phyloP scores from a whole-genome alignment of 495 filamentous ascomycete species.

The Neurospora sp. region DNA sequence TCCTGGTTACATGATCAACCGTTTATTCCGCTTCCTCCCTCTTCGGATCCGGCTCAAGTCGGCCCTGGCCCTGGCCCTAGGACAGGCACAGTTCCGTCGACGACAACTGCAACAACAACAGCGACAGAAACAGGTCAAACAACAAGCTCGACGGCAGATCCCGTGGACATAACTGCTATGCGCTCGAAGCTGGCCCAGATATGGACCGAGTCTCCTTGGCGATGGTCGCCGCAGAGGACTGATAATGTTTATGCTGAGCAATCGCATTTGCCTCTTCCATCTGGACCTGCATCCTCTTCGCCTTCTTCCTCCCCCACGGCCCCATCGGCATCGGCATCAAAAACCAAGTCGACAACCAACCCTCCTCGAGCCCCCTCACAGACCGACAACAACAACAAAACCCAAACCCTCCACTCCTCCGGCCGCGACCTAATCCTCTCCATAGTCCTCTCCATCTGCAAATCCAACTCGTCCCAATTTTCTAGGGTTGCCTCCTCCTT shows the following conservation, averaged over 20 bases:
- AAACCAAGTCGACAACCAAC: not conserved
- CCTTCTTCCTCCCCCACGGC: not conserved
- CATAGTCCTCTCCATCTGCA: constrained; percentile 44
- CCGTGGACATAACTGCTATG: constrained; percentile 23
- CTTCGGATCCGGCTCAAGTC: not conserved
- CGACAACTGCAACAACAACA: not conserved
- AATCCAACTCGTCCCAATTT: constrained; percentile 28
- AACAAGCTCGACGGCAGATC: constrained; percentile 16
- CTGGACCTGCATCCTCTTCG: not conserved
- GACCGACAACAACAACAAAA: not conserved
- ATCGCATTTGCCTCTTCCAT: constrained; percentile 38
- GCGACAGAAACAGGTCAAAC: not conserved
- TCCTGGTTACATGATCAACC: constrained; percentile 24
- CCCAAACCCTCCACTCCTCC: constrained; percentile 30
- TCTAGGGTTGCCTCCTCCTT: constrained; percentile 47
- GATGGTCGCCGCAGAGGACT: constrained; percentile 40
- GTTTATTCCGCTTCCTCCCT: not conserved
- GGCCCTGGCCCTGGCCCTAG: too few relatives aligned
- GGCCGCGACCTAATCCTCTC: constrained; percentile 49
- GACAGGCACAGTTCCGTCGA: not conserved
- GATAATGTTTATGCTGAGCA: constrained; percentile 46
- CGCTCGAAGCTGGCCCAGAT: constrained; percentile 25
- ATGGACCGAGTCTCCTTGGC: constrained; percentile 41
- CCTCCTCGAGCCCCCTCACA: not conserved
- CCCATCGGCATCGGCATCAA: not conserved